Conservation (phyloP, 1,284 basidiomycete species). For the Filobasidium uniguttulatum region DNA sequence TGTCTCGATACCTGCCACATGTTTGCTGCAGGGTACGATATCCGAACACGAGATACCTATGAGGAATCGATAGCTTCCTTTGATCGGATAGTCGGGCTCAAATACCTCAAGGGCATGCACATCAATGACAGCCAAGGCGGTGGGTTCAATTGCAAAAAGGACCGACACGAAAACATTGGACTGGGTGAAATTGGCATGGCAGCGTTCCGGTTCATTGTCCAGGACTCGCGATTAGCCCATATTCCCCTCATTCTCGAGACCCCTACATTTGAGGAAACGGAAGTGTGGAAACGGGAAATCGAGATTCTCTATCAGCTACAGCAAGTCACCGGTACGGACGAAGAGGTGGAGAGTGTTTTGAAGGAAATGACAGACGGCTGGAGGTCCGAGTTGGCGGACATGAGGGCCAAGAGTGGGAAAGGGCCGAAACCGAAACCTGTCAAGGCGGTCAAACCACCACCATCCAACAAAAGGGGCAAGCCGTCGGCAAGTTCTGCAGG, state of each 20-base stretch:
- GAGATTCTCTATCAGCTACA: conserved; percentile 37
- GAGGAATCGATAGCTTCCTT: conserved; percentile 44
- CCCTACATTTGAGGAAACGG: conserved; percentile 43
- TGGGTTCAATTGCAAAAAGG: conserved; percentile 43
- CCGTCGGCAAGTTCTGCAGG: too few relatives aligned
- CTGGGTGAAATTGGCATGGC: conserved; percentile 55
- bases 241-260: conserved; percentile 76
- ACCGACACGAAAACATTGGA: conserved; percentile 73
- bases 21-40: conserved; percentile 71
- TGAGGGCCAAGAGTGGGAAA: conserved; percentile 27
- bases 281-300: conserved; percentile 60
- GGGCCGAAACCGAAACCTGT: conserved; percentile 20
- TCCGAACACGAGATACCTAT: conserved; percentile 45
- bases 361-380: conserved; percentile 11
- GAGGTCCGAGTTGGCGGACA: conserved; percentile 7
- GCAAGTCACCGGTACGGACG: conserved; percentile 16
- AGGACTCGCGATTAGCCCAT: conserved; percentile 51
- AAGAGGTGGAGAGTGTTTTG: conserved; percentile 7
- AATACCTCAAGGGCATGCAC: conserved; percentile 66
- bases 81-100: conserved; percentile 51
- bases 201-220: conserved; percentile 54
- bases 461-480: too few relatives aligned
- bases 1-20: conserved; percentile 80
- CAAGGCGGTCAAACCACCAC: too few relatives aligned
- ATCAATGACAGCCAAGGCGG: conserved; percentile 54